Evolutionary conservation across 768 basidiomycete species (phyloP), one percentile per base, ranked within the genome.

Genomic region (Sarcomyxa edulis): DNA sequence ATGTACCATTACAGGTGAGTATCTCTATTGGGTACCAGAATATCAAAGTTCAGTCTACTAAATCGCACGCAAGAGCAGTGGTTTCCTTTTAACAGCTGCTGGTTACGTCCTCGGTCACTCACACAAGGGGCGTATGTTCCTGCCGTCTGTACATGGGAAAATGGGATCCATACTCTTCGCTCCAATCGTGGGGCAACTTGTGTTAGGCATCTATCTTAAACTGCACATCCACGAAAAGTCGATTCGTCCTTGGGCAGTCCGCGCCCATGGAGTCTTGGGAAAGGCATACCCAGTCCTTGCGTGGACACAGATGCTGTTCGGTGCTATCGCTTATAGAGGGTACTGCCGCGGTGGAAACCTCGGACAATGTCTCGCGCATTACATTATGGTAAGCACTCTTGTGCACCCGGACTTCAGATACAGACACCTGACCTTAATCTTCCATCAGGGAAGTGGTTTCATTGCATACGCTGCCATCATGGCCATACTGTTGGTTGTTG

Each of bases 221-320:
- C 64, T 94, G 6, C 94, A 96, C 57, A 81, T 96, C 19, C 72
- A 93, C 45, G 89, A 95, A 59, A 69, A 70, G 43, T 76, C 80
- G 2, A 45, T 82, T 7, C 72, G 93, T 27, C 84, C 84, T 1
- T 84, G 71, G 52, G 79, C 81, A 0, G 85, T 90, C 4, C 57
- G 63, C 3, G 63, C 65, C 1, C 93, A 95, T 48, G 83, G 87
- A 0, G 49, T 87, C n/a, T 60, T 96, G 11, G 93, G 93, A 10
- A 93, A 85, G 55, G 45, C 66, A 7, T 96, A 86, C 55, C 92
- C 93, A 0, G 62, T 95, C 39, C 51, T 95, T 7, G 93, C 83
- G 6, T 95, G 93, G 93, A 68, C 68, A 1, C 93, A 96, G 57
- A 87, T 90, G 69, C 60, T 96, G 7, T 89, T 95, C 56, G 93